Percentiles rank a stretch among this genome's conserved stretches.
phyloP scores from a whole-genome alignment of 495 filamentous ascomycete species.

The Neurospora cerealis region DNA sequence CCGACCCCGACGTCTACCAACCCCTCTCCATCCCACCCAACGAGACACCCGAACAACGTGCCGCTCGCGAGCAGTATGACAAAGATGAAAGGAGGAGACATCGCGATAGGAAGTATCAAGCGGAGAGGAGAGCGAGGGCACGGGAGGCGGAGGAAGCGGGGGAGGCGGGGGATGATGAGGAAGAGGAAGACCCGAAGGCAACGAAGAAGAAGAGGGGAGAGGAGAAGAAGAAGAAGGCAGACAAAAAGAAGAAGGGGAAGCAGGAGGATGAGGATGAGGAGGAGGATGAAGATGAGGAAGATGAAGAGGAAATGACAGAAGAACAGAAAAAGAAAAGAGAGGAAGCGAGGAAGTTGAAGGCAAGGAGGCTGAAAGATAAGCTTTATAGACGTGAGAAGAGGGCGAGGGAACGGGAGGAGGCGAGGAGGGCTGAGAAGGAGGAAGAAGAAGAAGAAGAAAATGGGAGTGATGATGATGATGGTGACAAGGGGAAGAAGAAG shows the following conservation, averaged over 20 bases:
- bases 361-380: background rate
- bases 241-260: too few relatives aligned
- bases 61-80: background rate
- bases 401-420: background rate
- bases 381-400: background rate
- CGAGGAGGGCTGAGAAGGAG: background rate
- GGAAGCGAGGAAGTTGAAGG: background rate
- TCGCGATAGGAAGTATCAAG: background rate
- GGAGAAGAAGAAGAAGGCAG: too few relatives aligned
- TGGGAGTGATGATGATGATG: background rate
- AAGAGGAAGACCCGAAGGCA: too few relatives aligned
- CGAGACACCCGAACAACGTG: background rate
- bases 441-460: background rate
- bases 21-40: background rate
- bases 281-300: rapidly evolving
- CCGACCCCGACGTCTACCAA: background rate
- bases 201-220: too few relatives aligned
- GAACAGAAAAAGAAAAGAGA: background rate
- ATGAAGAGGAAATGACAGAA: background rate
- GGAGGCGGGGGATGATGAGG: background rate
- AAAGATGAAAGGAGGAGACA: background rate
- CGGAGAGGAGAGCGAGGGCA: background rate
- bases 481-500: background rate
- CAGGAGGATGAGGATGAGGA: background rate
- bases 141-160: background rate